A percentile compares a stretch with the other conserved stretches of the same genome.
These are phyloP conservation scores for Aspergillus thermomutatus DNA, from an alignment of 2,329 filamentous ascomycete species.

Conservation along the genomic window DNA sequence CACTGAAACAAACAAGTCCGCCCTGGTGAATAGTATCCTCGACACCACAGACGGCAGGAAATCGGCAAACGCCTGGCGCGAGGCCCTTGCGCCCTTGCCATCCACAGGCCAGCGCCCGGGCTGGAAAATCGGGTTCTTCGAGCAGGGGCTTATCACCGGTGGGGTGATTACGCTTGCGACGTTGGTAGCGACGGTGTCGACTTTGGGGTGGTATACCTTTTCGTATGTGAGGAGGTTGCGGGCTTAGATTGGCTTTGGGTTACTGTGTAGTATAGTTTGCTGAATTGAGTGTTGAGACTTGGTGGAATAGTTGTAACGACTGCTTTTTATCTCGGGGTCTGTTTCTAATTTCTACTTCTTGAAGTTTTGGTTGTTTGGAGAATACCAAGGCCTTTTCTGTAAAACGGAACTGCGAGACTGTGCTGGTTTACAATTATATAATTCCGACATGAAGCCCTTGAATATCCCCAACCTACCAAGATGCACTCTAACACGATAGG, in stretches of 20 bases:
- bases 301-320: no score
- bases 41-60: constrained; percentile 13
- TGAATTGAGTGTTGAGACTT: no score
- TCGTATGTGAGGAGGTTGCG: constrained; percentile 12
- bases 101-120: constrained; percentile 24
- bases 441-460: no score
- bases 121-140: constrained; percentile 46
- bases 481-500: no score
- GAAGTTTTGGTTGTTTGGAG: no score
- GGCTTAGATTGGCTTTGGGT: neutral
- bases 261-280: no score
- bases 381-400: no score
- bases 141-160: constrained; percentile 44
- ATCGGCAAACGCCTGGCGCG: constrained; percentile 19
- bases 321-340: no score
- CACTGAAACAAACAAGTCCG: constrained; percentile 13
- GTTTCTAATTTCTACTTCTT: no score
- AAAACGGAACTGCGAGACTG: no score
- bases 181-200: constrained; percentile 18
- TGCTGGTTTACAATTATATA: no score
- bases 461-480: no score
- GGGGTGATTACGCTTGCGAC: constrained; percentile 20
- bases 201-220: constrained; percentile 25
- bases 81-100: constrained; percentile 35
- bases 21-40: constrained; percentile 12